Evolutionary conservation across 31 red algal genomes (phyloP).

Genomic region (Endocladia muricata): DNA sequence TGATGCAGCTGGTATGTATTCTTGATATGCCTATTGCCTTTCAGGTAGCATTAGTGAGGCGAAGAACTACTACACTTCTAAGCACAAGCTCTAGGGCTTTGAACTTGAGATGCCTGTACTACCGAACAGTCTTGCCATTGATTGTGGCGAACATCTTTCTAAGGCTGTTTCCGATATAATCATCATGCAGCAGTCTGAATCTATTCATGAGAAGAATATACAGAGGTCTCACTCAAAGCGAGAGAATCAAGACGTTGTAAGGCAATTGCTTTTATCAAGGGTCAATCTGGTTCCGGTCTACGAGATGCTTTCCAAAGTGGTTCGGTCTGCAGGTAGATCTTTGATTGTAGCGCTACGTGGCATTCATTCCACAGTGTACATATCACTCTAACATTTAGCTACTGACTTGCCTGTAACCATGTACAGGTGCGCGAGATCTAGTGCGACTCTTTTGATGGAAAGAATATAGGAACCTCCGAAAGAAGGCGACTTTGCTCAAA

Average conservation of each 20-base stretch:
- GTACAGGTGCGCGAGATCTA: too few species aligned
- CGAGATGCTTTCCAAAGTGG: too few species aligned
- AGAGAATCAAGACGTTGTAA: neutral
- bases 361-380: too few species aligned
- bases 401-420: too few species aligned
- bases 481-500: too few species aligned
- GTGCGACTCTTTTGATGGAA: too few species aligned
- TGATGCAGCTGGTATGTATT: constrained; percentile 6
- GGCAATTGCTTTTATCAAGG: too few species aligned
- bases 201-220: neutral
- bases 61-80: neutral
- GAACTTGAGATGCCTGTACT: neutral
- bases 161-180: neutral
- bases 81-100: constrained; percentile 20
- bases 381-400: too few species aligned
- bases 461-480: too few species aligned
- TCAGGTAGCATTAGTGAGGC: neutral
- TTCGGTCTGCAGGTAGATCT: too few species aligned
- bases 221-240: neutral
- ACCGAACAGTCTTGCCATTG: neutral
- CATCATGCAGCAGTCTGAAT: neutral
- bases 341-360: too few species aligned
- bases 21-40: neutral
- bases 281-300: too few species aligned
- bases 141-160: neutral